Evolutionary conservation across 2,329 filamentous ascomycete genomes (phyloP), one percentile per base, ranked within the genome.

Genomic region (Alternaria sp.): DNA sequence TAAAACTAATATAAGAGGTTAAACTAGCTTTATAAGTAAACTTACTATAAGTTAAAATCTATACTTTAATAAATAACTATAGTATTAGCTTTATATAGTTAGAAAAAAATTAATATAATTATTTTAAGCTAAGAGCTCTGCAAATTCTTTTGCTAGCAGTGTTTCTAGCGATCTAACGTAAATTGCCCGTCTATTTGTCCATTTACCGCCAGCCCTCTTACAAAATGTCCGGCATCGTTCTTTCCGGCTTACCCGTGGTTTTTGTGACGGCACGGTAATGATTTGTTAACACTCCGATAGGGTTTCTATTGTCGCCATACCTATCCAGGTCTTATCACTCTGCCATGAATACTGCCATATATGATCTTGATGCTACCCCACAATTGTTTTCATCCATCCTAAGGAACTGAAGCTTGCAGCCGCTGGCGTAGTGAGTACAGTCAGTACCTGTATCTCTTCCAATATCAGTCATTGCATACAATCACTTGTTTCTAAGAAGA

Each of bases 291-390:
- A 0, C 8, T 17, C 32, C 32, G 32, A 40, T 40, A 17, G 32
- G 15, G 2, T 40, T 0, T 40, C 32, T 40, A 2, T 40, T 3
- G 10, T n/a, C 15, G 32, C 32, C 8, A 10, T 40, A 40, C 2
- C 15, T 10, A 40, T 40, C 15, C 32, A 40, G 8, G 4, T 1
- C 32, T 40, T 40, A 5, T 40, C 8, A n/a, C 2, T n/a, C 15
- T 3, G 0, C 1, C 4, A n/a, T 40, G 9, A 4, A 40, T 1
- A 3, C 32, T 8, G 32, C 0, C 4, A 9, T 40, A n/a, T 40
- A 40, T 40, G 15, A n/a, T 40, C 32, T 40, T 17, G 15, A 1
- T 40, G 32, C 32, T 10, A n/a, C n/a, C 17, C 1, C 32, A 5
- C 4, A 10, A 40, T 36, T 36, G 32, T 5, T 0, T n/a, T n/a